Base-by-base conservation (phyloP, 106 monocot genomes). In the Acorus calamus region DNA sequence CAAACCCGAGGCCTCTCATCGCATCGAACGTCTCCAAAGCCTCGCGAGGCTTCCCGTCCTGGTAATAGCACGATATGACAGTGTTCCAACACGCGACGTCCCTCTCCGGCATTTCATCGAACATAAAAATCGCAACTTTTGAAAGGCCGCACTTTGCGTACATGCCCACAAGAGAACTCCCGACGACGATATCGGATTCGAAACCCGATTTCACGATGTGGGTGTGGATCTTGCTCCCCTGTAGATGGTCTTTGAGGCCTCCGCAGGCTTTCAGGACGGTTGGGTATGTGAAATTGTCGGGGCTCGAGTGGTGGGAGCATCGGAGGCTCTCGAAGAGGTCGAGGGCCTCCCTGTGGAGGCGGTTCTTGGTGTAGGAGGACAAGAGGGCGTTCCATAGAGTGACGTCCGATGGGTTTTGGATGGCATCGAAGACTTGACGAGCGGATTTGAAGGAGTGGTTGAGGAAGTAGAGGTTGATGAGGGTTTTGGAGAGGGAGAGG, bases 41-140 rank as follows among this genome's bases (percentile, higher is more conserved):
- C 54, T 80, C 78, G 11, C 14, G 44, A 28, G 86, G 60, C 50
- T 66, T 66, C n/a, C 90, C 90, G 12, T 75, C 70, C 43, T 86
- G 90, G 63, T 78, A 83, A 7, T 86, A 86, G 58, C 90, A 86
- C 56, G 86, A 90, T 12, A 90, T 78, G 10, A 86, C 78, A 2
- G 72, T 79, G 49, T 89, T 89, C 89, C 85, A 89, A 12, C 79
- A 82, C 6, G 69, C 72, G 1, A 75, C 68, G 73, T 89, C 85
- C 54, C 54, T 85, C 4, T 67, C 66, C 7, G 78, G 52, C 77
- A 89, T 85, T 74, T 83, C 89, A 57, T 80, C 77, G 55, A 89
- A 83, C 77, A 85, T 0, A 14, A 41, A 43, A 8, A 76, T 49
- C 14, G 85, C 89, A 3, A 64, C 57, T 0, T 55, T 51, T 43